Conservation (phyloP, 371 early-diverging fungal species). For the Apophysomyces ossiformis region DNA sequence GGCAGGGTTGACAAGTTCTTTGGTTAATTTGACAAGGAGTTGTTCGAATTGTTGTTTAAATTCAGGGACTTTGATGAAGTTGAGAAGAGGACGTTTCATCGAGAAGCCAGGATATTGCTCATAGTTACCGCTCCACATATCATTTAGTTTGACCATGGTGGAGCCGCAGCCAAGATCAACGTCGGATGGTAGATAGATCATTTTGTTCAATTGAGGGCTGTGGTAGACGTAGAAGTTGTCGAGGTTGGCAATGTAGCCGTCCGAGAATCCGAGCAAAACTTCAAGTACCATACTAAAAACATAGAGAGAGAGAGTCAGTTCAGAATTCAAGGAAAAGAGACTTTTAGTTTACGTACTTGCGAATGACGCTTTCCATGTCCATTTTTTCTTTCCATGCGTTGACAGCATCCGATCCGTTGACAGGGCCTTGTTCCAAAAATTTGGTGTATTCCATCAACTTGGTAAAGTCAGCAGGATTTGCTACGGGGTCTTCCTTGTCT, state of each 20-base stretch:
- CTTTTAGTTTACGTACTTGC: constrained; percentile 29
- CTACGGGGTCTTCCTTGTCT: constrained; percentile 28
- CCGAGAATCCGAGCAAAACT: constrained; percentile 38
- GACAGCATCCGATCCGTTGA: constrained; percentile 17
- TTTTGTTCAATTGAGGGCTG: constrained; percentile 16
- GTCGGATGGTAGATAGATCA: constrained; percentile 40
- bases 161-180: constrained; percentile 38
- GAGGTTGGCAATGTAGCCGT: constrained; percentile 39
- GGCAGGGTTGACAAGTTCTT: constrained; percentile 28
- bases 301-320: not conserved
- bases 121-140: constrained; percentile 38
- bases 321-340: no score
- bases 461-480: constrained; percentile 20
- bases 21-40: constrained; percentile 22
- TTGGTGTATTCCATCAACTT: constrained; percentile 33
- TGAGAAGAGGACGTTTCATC: constrained; percentile 21
- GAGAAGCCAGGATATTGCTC: constrained; percentile 28
- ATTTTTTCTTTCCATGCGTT: constrained; percentile 34
- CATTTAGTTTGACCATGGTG: constrained; percentile 15
- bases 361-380: constrained; percentile 39
- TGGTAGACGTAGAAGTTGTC: constrained; percentile 45
- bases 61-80: constrained; percentile 19
- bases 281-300: constrained; percentile 30
- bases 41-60: constrained; percentile 29
- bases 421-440: constrained; percentile 33